Evolutionary conservation across 2,329 filamentous ascomycete species (phyloP), one percentile per base, ranked within the genome.

Genomic region (Colletotrichum lini): DNA sequence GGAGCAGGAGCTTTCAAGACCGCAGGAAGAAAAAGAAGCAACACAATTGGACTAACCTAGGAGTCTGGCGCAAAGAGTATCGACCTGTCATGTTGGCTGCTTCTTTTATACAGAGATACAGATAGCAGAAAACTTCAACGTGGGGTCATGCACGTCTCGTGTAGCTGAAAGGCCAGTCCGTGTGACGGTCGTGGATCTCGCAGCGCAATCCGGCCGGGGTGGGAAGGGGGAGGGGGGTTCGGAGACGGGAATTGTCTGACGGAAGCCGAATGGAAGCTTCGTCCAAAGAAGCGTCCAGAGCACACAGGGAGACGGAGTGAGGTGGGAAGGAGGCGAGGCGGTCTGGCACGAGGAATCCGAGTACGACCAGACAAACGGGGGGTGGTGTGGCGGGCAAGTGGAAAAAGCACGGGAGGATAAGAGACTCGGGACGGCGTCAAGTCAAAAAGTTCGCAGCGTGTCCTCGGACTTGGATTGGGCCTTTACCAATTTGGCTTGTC

Each of bases 61-160:
- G 81, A 53, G 81, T 81, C 71, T 82, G 78, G 71, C 81, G 78
- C 62, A 82, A 72, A 59, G 81, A 82, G 75, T 82, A 82, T 72
- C 81, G 79, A 63, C 76, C 76, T 50, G 81, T 78, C 81, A 83
- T 83, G 38, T 72, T 79, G 75, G 56, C 52, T 30, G 56, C 23
- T 59, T 45, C 63, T 49, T 69, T 69, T 73, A 72, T 63, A 72
- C 30, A 21, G 47, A 45, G 44, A 21, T 42, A 57, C 35, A 57
- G 12, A 44, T 13, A 52, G 13, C 44, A 30, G 52, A n/a, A 68
- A 53, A 44, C 49, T 57, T 62, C n/a, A 23, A 62, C 61, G 65
- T 62, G 69, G 65, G 64, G 70, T 62, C 45, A 65, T 74, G 71
- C 73, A 72, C 40, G 54, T 68, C 44, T 73, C 67, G 71, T 74